phyloP scores from a whole-genome alignment of 1,284 basidiomycete genomes.

The Pseudozyma thailandica region DNA sequence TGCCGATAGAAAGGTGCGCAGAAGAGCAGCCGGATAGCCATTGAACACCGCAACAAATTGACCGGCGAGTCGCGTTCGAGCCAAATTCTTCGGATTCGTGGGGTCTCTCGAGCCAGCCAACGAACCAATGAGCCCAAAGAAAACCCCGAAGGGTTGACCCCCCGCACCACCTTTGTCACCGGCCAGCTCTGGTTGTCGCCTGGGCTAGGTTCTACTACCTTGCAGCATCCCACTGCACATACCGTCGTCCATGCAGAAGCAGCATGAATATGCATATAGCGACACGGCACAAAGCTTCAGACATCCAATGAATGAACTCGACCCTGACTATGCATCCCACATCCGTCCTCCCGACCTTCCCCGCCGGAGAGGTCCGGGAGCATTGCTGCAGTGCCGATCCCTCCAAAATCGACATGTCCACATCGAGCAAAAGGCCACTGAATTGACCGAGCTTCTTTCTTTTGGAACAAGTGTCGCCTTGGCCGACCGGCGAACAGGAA shows the following conservation, averaged over 20 bases:
- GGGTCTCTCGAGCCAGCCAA: not conserved
- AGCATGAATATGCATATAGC: not conserved
- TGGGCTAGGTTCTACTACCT: too few relatives aligned
- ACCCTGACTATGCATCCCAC: slow-evolving; percentile 6
- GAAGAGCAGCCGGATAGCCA: not conserved
- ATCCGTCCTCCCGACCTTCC: slow-evolving; percentile 6
- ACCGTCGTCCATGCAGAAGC: not conserved
- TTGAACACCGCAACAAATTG: not conserved
- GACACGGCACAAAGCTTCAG: not conserved
- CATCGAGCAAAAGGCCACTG: slow-evolving; percentile 2
- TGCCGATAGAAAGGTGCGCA: not conserved
- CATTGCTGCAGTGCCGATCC: too few relatives aligned
- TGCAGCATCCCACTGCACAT: not conserved
- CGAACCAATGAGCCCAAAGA: not conserved
- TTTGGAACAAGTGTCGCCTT: slow-evolving; percentile 1
- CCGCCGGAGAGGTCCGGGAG: slow-evolving; percentile 29
- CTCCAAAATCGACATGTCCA: not conserved
- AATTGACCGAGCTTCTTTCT: slow-evolving; percentile 8
- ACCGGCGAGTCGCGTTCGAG: not conserved
- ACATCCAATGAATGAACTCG: slow-evolving; percentile 13
- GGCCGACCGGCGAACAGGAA: slow-evolving; percentile 15
- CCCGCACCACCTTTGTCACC: not conserved
- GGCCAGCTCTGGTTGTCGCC: not conserved
- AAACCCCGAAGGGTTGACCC: not conserved
- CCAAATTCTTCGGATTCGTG: not conserved